Conservation (phyloP, 2,329 filamentous ascomycete genomes). For the Sphaceloma murrayae region DNA sequence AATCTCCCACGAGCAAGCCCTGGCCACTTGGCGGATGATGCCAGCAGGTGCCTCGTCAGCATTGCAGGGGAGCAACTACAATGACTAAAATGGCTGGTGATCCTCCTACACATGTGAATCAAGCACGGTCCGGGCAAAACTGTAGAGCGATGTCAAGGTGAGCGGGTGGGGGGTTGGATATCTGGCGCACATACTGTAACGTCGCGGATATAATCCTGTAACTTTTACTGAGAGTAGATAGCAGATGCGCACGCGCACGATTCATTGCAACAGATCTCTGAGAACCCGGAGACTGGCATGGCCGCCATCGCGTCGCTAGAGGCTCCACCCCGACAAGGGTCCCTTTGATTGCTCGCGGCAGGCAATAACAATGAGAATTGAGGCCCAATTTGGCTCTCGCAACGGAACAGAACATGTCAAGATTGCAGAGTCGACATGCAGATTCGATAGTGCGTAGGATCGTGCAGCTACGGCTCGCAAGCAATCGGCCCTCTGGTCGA, state of each 20-base stretch:
- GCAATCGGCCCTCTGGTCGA: too few relatives aligned
- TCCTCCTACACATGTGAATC: too few relatives aligned
- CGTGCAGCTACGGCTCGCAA: too few relatives aligned
- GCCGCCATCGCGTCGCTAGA: neutral
- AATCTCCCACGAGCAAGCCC: neutral
- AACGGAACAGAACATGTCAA: neutral
- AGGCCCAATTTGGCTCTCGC: neutral
- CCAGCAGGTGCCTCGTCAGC: neutral
- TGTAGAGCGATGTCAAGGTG: too few relatives aligned
- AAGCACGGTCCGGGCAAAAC: too few relatives aligned
- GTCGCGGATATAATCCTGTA: too few relatives aligned
- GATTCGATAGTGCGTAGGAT: constrained; percentile 3
- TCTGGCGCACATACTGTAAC: too few relatives aligned
- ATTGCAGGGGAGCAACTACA: too few relatives aligned
- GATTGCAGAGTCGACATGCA: neutral
- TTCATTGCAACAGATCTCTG: constrained; percentile 6
- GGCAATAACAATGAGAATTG: too few relatives aligned
- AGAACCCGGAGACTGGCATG: constrained; percentile 3
- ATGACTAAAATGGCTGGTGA: too few relatives aligned
- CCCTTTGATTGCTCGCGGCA: constrained; percentile 1
- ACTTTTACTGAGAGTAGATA: too few relatives aligned
- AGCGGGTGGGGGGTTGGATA: too few relatives aligned
- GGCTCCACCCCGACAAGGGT: constrained; percentile 10
- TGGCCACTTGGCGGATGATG: neutral
- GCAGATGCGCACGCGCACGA: neutral